Evolutionary conservation across 2,329 filamentous ascomycete species (phyloP).

Genomic region (Gnomoniopsis sp.): DNA sequence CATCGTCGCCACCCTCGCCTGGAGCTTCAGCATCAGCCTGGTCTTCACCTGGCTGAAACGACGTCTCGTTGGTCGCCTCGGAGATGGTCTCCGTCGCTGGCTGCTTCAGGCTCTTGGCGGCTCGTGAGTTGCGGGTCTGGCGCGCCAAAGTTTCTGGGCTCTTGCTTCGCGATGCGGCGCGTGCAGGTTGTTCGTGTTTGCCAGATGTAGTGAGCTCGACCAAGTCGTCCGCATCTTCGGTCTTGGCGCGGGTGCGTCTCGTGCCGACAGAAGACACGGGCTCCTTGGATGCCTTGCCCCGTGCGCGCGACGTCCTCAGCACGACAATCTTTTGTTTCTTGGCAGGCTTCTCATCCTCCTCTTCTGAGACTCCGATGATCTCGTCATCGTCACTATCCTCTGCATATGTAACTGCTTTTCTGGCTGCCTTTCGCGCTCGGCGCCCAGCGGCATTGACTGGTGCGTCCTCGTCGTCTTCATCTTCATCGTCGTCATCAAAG

Average conservation of each 20-base stretch:
- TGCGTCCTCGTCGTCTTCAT: conserved; percentile 36
- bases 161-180: conserved; percentile 49
- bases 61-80: conserved; percentile 53
- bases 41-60: conserved; percentile 19
- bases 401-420: conserved; percentile 42
- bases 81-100: conserved; percentile 44
- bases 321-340: conserved; percentile 40
- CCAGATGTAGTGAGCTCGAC: conserved; percentile 60
- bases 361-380: conserved; percentile 25
- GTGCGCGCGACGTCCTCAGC: conserved; percentile 32
- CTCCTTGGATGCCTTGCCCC: conserved; percentile 12
- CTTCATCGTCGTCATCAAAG: conserved; percentile 45
- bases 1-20: conserved; percentile 17
- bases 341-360: conserved; percentile 21
- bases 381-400: conserved; percentile 43
- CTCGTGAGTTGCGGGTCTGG: conserved; percentile 43
- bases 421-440: conserved; percentile 44
- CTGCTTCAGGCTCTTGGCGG: conserved; percentile 48
- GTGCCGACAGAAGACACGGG: conserved; percentile 24
- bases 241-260: conserved; percentile 51
- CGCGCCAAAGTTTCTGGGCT: conserved; percentile 51
- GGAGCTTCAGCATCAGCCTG: conserved; percentile 30
- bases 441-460: conserved; percentile 46
- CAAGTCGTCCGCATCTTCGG: conserved; percentile 52
- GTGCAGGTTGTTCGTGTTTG: conserved; percentile 48